Evolutionary conservation across 345 rosid genomes (phyloP).

Genomic region (Hibiscus trionum): DNA sequence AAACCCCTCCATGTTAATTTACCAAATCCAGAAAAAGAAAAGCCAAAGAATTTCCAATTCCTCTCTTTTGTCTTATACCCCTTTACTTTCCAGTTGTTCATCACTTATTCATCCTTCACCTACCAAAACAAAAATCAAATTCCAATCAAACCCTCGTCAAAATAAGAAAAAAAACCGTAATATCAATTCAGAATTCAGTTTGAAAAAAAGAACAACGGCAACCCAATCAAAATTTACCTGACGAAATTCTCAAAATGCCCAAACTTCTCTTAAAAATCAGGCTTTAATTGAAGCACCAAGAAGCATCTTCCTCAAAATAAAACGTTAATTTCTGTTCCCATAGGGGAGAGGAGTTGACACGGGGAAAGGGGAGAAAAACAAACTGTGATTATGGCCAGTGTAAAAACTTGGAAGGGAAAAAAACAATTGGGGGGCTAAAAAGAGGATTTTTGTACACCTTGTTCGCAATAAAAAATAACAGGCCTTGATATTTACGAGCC

Average conservation of each 20-base stretch:
- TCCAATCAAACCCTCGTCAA: not conserved
- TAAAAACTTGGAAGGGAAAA: not conserved
- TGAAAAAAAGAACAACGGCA: not conserved
- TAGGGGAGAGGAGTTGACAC: not conserved
- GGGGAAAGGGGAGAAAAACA: not conserved
- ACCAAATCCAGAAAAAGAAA: not conserved
- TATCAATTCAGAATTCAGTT: not conserved
- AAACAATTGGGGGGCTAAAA: no score
- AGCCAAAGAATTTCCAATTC: not conserved
- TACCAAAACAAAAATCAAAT: not conserved
- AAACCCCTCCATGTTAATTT: not conserved
- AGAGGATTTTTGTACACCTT: conserved; percentile 10
- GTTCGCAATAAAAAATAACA: not conserved
- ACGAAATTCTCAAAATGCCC: not conserved
- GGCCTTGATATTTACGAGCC: not conserved
- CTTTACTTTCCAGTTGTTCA: not conserved
- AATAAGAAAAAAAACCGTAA: not conserved
- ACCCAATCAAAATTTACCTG: conserved; percentile 13
- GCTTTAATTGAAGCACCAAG: conserved; percentile 1
- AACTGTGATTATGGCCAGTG: not conserved
- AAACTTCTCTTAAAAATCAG: conserved; percentile 1
- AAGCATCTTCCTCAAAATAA: not conserved
- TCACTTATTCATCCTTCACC: not conserved
- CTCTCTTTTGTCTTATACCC: not conserved
- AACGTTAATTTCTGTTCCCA: not conserved